Percentiles rank a stretch among this genome's conserved stretches.
phyloP scores from a whole-genome alignment of 2,329 filamentous ascomycete species.

The Fusarium nelsonii region DNA sequence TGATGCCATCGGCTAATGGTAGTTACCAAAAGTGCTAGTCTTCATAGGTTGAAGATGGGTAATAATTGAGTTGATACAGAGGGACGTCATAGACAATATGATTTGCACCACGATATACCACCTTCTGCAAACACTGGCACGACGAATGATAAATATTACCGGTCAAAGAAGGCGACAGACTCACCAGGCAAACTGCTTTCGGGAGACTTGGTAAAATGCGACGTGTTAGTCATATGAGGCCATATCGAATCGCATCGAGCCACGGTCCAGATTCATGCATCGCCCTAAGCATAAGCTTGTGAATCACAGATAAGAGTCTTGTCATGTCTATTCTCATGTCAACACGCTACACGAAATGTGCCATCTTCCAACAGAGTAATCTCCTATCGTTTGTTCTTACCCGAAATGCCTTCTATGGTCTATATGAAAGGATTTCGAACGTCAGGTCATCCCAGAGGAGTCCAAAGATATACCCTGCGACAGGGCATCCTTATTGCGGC shows the following conservation, averaged over 20 bases:
- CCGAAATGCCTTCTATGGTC: not conserved
- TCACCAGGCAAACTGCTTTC: no score
- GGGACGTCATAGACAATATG: no score
- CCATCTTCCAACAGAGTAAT: not conserved
- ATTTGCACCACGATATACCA: no score
- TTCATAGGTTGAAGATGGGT: no score
- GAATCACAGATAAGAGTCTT: not conserved
- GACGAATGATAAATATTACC: no score
- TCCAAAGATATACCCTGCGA: not conserved
- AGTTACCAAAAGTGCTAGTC: no score
- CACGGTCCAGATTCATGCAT: not conserved
- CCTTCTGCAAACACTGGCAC: no score
- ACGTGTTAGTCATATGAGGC: not conserved
- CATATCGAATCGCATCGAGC: not conserved
- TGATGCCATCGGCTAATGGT: no score
- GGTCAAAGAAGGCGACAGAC: no score
- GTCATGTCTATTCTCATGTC: not conserved
- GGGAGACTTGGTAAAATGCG: not conserved
- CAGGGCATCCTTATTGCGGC: constrained; percentile 13
- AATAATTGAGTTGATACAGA: no score
- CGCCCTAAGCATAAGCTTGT: not conserved
- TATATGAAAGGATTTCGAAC: not conserved
- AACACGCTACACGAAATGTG: not conserved
- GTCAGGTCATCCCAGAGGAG: not conserved
- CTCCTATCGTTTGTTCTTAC: not conserved